These are phyloP conservation scores for Beauveria sp. DNA, from an alignment of 2,329 filamentous ascomycete species.

Conservation along the genomic window DNA sequence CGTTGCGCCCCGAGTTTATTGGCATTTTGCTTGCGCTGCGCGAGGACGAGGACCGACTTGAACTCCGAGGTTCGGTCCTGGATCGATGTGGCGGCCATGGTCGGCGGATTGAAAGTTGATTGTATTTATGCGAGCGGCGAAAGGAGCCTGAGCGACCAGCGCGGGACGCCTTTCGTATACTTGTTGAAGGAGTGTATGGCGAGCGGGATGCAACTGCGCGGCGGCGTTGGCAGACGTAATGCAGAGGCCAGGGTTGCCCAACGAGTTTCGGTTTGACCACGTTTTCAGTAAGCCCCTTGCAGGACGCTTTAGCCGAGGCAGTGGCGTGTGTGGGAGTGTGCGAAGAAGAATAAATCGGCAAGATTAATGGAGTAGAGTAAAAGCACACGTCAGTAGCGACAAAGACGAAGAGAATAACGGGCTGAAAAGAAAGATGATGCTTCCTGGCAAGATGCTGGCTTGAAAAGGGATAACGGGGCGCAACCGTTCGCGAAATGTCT, in stretches of 20 bases:
- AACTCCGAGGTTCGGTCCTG: constrained; percentile 97
- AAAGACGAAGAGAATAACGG: not conserved
- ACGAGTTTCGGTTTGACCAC: constrained; percentile 7
- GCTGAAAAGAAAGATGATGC: constrained; percentile 1
- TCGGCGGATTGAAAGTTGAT: not conserved
- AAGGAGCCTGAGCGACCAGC: constrained; percentile 26
- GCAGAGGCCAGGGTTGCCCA: not conserved
- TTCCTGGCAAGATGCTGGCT: not conserved
- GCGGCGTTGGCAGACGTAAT: not conserved
- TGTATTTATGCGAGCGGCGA: not conserved
- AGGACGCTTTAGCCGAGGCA: constrained; percentile 4
- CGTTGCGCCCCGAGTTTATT: constrained; percentile 72
- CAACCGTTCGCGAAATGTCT: not conserved
- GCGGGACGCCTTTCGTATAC: constrained; percentile 16
- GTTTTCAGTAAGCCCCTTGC: constrained; percentile 8
- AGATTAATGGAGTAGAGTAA: not conserved
- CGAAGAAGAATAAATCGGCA: not conserved
- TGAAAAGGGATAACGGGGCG: not conserved
- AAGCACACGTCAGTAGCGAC: not conserved
- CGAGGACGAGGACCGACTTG: constrained; percentile 78
- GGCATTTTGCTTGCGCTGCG: constrained; percentile 69
- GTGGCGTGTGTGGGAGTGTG: not conserved
- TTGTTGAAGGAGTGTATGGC: not conserved
- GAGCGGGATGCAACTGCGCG: not conserved
- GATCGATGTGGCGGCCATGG: constrained; percentile 66